Conservation (phyloP, 1,284 basidiomycete genomes). For the Austropuccinia psidii region DNA sequence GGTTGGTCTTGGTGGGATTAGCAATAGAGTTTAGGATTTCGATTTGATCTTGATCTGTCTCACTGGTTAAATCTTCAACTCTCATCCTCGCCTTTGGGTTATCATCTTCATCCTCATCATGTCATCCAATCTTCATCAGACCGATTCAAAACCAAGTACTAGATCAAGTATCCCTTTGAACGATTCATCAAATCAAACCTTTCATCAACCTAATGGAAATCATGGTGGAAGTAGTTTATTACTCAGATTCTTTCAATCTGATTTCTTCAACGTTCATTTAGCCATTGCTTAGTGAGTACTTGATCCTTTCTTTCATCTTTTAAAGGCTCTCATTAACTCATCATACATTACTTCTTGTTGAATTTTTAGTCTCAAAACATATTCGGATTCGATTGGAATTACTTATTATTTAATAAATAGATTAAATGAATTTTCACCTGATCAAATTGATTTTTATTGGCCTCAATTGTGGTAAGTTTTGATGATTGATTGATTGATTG, state of each 20-base stretch:
- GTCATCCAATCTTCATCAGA: too few species aligned
- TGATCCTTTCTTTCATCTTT: not conserved
- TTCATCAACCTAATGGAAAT: not conserved
- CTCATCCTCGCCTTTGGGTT: too few species aligned
- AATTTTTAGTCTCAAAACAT: constrained; percentile 57
- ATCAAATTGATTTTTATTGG: constrained; percentile 88
- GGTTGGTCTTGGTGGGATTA: too few species aligned
- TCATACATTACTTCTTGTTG: not conserved
- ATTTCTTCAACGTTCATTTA: constrained; percentile 46
- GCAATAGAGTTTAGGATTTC: too few species aligned
- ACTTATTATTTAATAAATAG: constrained; percentile 86
- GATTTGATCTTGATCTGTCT: too few species aligned
- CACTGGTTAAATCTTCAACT: too few species aligned
- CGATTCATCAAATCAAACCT: not conserved
- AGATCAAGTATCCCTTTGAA: too few species aligned
- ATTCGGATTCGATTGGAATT: constrained; percentile 88
- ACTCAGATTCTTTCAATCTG: constrained; percentile 43
- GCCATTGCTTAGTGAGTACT: constrained; percentile 44
- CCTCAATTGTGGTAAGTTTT: constrained; percentile 74
- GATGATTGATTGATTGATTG: not conserved
- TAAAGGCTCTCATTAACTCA: not conserved
- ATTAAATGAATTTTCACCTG: constrained; percentile 65
- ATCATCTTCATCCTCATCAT: too few species aligned
- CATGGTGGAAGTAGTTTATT: constrained; percentile 38
- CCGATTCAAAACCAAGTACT: too few species aligned